These are phyloP conservation scores for Exophiala oligosperma DNA, from an alignment of 2,329 filamentous ascomycete genomes.

Conservation along the genomic window DNA sequence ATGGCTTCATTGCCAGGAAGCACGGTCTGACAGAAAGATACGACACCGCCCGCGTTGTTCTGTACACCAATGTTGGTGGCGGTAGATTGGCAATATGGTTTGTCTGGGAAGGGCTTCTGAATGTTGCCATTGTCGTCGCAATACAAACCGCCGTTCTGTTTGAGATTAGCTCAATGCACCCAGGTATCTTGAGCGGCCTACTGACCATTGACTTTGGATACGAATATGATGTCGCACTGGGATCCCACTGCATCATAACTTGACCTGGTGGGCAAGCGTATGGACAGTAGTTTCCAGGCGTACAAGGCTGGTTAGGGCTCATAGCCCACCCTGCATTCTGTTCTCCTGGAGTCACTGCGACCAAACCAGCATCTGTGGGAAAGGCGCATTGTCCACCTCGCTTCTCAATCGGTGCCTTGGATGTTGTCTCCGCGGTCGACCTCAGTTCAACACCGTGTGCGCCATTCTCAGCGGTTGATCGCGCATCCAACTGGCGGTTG, in stretches of 20 bases:
- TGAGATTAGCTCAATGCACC: constrained; percentile 6
- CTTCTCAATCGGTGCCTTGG: constrained; percentile 46
- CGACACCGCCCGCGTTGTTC: constrained; percentile 63
- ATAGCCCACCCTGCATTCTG: constrained; percentile 77
- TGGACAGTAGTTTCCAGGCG: constrained; percentile 69
- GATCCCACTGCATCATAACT: constrained; percentile 78
- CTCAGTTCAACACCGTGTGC: constrained; percentile 30
- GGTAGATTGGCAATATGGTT: constrained; percentile 70
- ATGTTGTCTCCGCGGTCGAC: constrained; percentile 12
- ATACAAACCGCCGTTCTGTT: constrained; percentile 70
- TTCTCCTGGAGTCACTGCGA: constrained; percentile 63
- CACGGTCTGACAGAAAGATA: constrained; percentile 78
- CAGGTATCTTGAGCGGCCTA: constrained; percentile 41
- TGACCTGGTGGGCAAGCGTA: constrained; percentile 74
- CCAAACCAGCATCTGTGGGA: constrained; percentile 65
- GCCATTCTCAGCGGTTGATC: constrained; percentile 28
- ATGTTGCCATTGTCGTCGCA: constrained; percentile 68
- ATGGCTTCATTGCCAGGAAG: constrained; percentile 78
- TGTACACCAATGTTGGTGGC: constrained; percentile 64
- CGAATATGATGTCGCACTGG: constrained; percentile 62
- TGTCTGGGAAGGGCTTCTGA: constrained; percentile 66
- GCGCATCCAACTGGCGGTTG: constrained; percentile 29
- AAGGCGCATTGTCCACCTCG: constrained; percentile 62
- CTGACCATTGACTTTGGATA: constrained; percentile 68
- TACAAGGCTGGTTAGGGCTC: constrained; percentile 71